Base-by-base conservation (phyloP, 2,329 filamentous ascomycete genomes). In the Acarospora socialis region DNA sequence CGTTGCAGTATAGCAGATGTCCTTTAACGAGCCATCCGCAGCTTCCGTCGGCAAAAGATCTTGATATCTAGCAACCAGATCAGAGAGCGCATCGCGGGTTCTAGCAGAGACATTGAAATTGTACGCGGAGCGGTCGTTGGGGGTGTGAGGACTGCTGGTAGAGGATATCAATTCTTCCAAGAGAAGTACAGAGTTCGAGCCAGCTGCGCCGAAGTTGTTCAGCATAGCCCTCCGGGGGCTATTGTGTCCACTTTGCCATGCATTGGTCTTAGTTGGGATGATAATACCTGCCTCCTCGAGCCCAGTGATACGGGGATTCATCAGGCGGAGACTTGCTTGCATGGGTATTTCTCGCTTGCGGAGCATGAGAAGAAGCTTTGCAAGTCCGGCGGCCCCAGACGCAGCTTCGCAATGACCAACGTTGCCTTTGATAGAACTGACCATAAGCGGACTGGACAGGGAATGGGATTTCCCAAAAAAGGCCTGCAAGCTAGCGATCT, bases 191-290 rank as follows among this genome's bases (percentile, higher is more conserved):
- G 43, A 43, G 35, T 47, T 52, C 6, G 10, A 45, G 0, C 48
- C 46, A 0, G 43, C 40, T 1, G 54, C 54, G 17, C 55, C 54
- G 23, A 53, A 59, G 35, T 52, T 59, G 36, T 57, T 58, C 5
- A 59, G 25, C 3, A 53, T 33, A 1, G 52, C 50, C 7, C 44
- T 35, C 9, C 47, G 40, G 3, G 44, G 28, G 3, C n/a, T 19
- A 7, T 8, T 7, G 7, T 6, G n/a, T 8, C 8, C n/a, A 10
- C 6, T 8, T n/a, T 13, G 19, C 35, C 34, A 40, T 10, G 13
- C 9, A 1, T 6, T 17, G n/a, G 25, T 27, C 10, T 12, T 17
- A 2, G 5, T 21, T 4, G 36, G 33, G 16, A 41, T 41, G 9
- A 19, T 20, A 7, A 37, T 28, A 0, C 26, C 17, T 13, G 7